These are phyloP conservation scores for Penicillium lividum DNA, from an alignment of 495 filamentous ascomycete genomes.

Conservation along the genomic window DNA sequence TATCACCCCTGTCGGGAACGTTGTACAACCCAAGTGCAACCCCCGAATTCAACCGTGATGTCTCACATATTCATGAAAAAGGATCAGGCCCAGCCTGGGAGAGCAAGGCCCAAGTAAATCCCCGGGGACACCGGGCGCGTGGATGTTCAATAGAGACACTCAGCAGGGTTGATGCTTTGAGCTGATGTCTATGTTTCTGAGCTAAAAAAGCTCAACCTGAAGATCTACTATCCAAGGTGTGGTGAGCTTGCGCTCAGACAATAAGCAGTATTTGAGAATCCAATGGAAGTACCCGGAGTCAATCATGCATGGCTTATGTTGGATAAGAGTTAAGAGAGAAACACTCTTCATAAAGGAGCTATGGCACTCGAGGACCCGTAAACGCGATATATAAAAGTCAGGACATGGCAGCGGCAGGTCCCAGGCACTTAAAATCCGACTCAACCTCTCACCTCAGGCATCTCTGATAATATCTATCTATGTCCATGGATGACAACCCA, in stretches of 20 bases:
- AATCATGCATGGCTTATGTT: constrained; percentile 14
- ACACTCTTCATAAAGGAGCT: not conserved
- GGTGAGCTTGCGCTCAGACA: not conserved
- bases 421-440: not conserved
- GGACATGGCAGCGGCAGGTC: not conserved
- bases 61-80: constrained; percentile 10
- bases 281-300: not conserved
- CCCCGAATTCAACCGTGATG: constrained; percentile 13
- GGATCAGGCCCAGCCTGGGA: not conserved
- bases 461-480: not conserved
- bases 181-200: not conserved
- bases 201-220: not conserved
- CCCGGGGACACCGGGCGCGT: constrained; percentile 1
- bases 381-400: not conserved
- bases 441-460: not conserved
- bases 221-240: not conserved
- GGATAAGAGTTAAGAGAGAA: not conserved
- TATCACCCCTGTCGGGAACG: constrained; percentile 8
- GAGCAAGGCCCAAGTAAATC: not conserved
- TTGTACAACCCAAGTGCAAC: constrained; percentile 8
- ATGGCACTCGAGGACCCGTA: not conserved
- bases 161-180: constrained; percentile 8
- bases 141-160: constrained; percentile 11
- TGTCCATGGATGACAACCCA: not conserved
- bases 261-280: not conserved